Base-by-base conservation (phyloP, 2,329 filamentous ascomycete genomes). In the Pseudogymnoascus sp. region DNA sequence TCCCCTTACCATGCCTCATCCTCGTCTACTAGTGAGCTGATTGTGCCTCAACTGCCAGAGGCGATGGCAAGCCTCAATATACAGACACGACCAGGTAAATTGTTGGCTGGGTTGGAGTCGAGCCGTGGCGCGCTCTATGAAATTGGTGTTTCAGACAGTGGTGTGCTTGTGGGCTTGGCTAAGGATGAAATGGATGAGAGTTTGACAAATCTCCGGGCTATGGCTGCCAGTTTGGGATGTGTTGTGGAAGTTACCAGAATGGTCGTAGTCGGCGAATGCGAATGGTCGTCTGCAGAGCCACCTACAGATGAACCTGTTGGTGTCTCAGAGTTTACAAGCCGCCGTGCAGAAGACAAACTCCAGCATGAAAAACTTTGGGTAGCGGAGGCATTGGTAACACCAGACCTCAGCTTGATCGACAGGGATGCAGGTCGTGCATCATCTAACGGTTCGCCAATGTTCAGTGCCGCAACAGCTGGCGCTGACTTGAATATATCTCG, bases 111-210 rank as follows among this genome's bases (percentile, higher is more conserved):
- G 0, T 78, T 99, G 7, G 93, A 97, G 73, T 93, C 96, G 73
- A 97, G 92, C 14, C 88, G 91, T 68, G 95, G 95, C 4, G 95
- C 95, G 0, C 76, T 97, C 60, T 99, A 99, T 70, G 93, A 99
- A 74, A 96, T 99, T 74, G 95, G 95, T 0, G 92, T 99, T 8
- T 89, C 93, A 29, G 95, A 99, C 74, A 92, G 97, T 76, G 95
- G 95, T 6, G 91, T 89, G 0, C 86, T 99, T 64, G 85, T 96
- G 44, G 95, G 95, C 0, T 79, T 99, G 56, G 90, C 91, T 1
- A 86, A 90, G 67, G 92, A 97, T 72, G 95, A 99, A 75, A 85
- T 99, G 81, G 85, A 93, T 65, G 93, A 97, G 75, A 97, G 92
- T 73, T 80, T 97, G 65, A 83, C 83, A 44, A 97, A 93, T 64